phyloP scores from a whole-genome alignment of 352 stramenopile genomes.

The Globisporangium radiosum region DNA sequence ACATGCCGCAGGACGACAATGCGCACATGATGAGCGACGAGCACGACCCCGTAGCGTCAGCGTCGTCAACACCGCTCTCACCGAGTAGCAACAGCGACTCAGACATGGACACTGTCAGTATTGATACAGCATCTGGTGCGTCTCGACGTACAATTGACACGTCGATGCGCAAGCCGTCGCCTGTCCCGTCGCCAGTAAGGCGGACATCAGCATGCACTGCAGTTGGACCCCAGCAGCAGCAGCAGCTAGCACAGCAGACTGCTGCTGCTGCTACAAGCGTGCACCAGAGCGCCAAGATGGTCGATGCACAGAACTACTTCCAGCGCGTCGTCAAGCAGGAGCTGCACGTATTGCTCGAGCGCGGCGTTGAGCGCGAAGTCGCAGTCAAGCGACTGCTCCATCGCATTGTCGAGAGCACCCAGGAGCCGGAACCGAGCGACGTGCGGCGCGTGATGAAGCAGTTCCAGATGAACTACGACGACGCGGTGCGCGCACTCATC shows the following conservation, averaged over 20 bases:
- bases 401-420: constrained; percentile 65
- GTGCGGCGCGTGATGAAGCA: constrained; percentile 76
- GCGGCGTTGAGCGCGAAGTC: constrained; percentile 52
- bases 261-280: not conserved
- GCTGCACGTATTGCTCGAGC: constrained; percentile 53
- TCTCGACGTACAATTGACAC: too few relatives aligned
- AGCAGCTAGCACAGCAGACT: not conserved
- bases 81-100: constrained; percentile 6
- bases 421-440: constrained; percentile 48
- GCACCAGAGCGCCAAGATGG: constrained; percentile 46
- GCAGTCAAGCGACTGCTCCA: constrained; percentile 68
- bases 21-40: constrained; percentile 11
- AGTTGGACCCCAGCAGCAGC: not conserved
- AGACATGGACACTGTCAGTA: constrained; percentile 6
- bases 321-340: constrained; percentile 77
- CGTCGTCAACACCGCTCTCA: not conserved
- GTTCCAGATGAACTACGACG: constrained; percentile 85
- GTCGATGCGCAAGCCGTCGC: not conserved
- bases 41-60: constrained; percentile 2
- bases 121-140: not conserved
- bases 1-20: constrained; percentile 7
- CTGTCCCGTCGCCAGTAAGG: not conserved
- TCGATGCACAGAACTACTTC: constrained; percentile 65
- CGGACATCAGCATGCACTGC: not conserved
- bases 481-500: constrained; percentile 76